Base-by-base conservation (phyloP, 257 asterid genomes). In the Asclepias syriaca region DNA sequence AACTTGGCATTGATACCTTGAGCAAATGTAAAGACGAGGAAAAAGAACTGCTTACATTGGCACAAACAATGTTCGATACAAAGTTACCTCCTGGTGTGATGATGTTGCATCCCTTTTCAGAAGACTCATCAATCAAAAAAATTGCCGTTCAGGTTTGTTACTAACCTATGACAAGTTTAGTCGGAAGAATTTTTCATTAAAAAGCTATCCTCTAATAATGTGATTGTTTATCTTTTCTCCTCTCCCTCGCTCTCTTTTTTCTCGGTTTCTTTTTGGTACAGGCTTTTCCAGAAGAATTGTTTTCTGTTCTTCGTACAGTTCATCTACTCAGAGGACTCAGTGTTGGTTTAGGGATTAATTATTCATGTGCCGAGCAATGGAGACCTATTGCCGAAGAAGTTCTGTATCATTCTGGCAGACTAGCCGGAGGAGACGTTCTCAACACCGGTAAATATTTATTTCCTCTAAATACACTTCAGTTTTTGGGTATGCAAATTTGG, bases 271-370 rank as follows among this genome's bases (percentile, higher is more conserved):
- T 58, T 29, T 73, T 50, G 74, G 59, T 59, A 69, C 57, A 92
- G 99, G 90, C 96, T 72, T 95, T 95, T 80, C 98, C 98, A 32
- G 99, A 92, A 83, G 98, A 95, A 80, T 86, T 95, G 60, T 95
- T 95, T 81, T 95, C 97, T 11, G 95, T 95, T 79, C 98, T 95
- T 73, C 96, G 98, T 14, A 92, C 98, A 3, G 96, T 95, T 61
- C 96, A 90, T 81, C 81, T 95, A 50, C 83, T 95, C 77, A 87
- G 99, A 81, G 99, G 99, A 69, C 97, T 95, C 68, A 92, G 98
- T 57, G 96, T 92, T 61, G 99, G 99, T 71, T 86, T 95, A 2
- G 99, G 99, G 77, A 82, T 95, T 71, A 92, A 92, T 79, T 92
- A 84, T 79, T 95, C 98, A 13, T 92, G 97, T 65, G 96, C 96